These are phyloP conservation scores for Boletus pseudopeckii DNA, from an alignment of 768 basidiomycete species.

Conservation along the genomic window DNA sequence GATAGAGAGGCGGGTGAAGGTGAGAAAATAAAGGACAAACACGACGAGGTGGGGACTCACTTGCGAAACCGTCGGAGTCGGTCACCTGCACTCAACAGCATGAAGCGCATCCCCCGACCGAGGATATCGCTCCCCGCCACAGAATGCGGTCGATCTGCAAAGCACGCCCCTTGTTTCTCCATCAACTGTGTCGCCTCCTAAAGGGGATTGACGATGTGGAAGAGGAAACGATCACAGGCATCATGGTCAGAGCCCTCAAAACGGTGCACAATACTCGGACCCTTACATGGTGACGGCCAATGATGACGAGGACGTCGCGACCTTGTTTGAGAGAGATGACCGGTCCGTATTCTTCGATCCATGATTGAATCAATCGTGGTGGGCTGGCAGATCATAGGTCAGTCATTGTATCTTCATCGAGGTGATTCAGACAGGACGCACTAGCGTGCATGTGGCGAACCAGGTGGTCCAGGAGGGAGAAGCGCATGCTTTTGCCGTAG, in stretches of 20 bases:
- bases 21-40: not conserved
- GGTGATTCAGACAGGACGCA: not conserved
- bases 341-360: slow-evolving; percentile 28
- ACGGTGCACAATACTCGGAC: not conserved
- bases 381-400: slow-evolving; percentile 4
- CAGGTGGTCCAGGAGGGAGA: slow-evolving; percentile 20
- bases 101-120: slow-evolving; percentile 54
- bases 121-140: slow-evolving; percentile 57
- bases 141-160: slow-evolving; percentile 49
- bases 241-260: not conserved
- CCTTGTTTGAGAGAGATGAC: slow-evolving; percentile 26
- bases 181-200: slow-evolving; percentile 50
- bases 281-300: slow-evolving; percentile 21
- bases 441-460: slow-evolving; percentile 20
- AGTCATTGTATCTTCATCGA: not conserved
- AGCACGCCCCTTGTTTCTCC: slow-evolving; percentile 54
- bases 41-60: slow-evolving; percentile 21
- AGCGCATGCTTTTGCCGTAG: slow-evolving; percentile 7
- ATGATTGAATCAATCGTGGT: slow-evolving; percentile 18
- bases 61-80: slow-evolving; percentile 56
- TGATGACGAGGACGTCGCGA: slow-evolving; percentile 24
- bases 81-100: slow-evolving; percentile 52
- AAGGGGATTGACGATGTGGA: not conserved
- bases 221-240: too few species aligned
- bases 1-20: not conserved